A percentile compares a stretch with the other conserved stretches of the same genome.
These are phyloP conservation scores for Terfezia boudieri DNA, from an alignment of 495 filamentous ascomycete species.

Conservation along the genomic window DNA sequence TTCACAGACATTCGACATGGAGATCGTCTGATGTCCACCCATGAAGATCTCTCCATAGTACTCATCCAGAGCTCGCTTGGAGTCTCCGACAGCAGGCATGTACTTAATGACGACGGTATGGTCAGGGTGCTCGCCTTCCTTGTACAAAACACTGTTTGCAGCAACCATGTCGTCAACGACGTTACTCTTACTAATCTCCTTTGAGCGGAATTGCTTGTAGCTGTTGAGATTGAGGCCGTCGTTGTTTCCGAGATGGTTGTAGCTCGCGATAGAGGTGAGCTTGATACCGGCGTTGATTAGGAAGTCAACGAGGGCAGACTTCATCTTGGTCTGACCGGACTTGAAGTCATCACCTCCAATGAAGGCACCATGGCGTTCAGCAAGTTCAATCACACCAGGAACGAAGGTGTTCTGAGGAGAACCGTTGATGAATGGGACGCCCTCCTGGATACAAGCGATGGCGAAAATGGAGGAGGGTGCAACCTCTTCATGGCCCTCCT, in stretches of 20 bases:
- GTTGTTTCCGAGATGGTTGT: constrained; percentile 99
- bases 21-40: constrained; percentile 94
- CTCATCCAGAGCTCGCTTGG: constrained; percentile 96
- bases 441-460: constrained; percentile 77
- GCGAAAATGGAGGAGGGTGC: constrained; percentile 90
- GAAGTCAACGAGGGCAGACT: constrained; percentile 95
- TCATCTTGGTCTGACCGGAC: constrained; percentile 99
- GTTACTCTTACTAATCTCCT: constrained; percentile 98
- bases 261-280: constrained; percentile 94
- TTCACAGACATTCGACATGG: constrained; percentile 95
- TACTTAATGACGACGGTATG: constrained; percentile 93
- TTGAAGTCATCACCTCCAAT: constrained; percentile 99
- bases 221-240: constrained; percentile 97
- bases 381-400: constrained; percentile 71
- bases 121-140: constrained; percentile 66
- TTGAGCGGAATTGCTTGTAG: constrained; percentile 94
- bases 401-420: constrained; percentile 99
- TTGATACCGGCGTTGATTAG: constrained; percentile 97
- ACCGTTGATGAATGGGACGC: constrained; percentile 92
- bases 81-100: constrained; percentile 96
- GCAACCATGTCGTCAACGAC: constrained; percentile 99
- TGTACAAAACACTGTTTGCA: constrained; percentile 78
- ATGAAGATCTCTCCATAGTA: constrained; percentile 99
- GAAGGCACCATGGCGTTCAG: constrained; percentile 71
- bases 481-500: constrained; percentile 66